phyloP scores from a whole-genome alignment of 257 asterid genomes.

The Penstemon davidsonii region DNA sequence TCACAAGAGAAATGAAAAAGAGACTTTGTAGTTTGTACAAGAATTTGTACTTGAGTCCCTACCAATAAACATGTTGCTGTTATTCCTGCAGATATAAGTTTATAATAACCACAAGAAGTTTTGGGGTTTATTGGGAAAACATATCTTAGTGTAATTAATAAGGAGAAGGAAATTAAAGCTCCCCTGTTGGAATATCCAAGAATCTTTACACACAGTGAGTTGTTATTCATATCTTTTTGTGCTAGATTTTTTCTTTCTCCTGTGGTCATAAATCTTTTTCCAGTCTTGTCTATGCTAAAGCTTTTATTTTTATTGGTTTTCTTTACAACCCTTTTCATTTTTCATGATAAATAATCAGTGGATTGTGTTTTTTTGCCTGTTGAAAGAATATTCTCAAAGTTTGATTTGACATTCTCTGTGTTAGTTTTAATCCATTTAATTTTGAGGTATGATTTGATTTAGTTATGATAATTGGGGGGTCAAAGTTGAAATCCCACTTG shows the following conservation, averaged over 20 bases:
- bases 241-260: conserved; percentile 17
- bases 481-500: conserved; percentile 35
- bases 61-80: conserved; percentile 35
- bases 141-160: conserved; percentile 22
- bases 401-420: conserved; percentile 29
- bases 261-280: conserved; percentile 29
- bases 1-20: background rate
- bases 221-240: conserved; percentile 30
- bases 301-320: conserved; percentile 18
- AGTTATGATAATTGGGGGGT: conserved; percentile 10
- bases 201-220: conserved; percentile 53
- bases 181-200: conserved; percentile 67
- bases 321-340: conserved; percentile 14
- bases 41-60: conserved; percentile 34
- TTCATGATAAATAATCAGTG: conserved; percentile 22
- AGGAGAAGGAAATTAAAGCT: conserved; percentile 5
- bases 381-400: conserved; percentile 37
- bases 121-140: conserved; percentile 21
- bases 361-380: conserved; percentile 28
- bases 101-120: conserved; percentile 38
- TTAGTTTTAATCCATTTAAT: conserved; percentile 3
- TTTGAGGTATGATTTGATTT: conserved; percentile 21
- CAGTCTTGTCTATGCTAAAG: conserved; percentile 22
- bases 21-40: conserved; percentile 2
- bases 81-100: conserved; percentile 29